Evolutionary conservation across 805 yeast species (phyloP), one percentile per base, ranked within the genome.

Genomic region (Pichia cephalocereana): DNA sequence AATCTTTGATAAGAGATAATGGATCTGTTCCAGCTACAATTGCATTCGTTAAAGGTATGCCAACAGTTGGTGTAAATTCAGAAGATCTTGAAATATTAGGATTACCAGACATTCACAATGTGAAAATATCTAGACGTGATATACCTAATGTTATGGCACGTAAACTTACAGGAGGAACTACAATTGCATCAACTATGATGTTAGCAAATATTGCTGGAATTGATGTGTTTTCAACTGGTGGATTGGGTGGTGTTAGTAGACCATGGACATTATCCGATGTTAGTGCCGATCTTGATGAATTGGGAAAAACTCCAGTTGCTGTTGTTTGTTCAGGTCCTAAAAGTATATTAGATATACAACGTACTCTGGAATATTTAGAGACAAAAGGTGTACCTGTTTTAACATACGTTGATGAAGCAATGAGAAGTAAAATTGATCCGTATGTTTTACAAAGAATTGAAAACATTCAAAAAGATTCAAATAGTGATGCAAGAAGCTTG

Each of bases 291-390:
- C 72, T 88, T 52, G 90, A 87, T 44, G 96, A 88, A 60, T 70
- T 89, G 46, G 83, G 89, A 1, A 72, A 80, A 48, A 89, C 96
- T 0, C 86, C 90, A 0, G 88, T 88, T 1, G 80, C 88, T 0
- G 96, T 88, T n/a, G 90, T 88, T 10, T 88, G 96, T 61, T 82
- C 95, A 8, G 96, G 96, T 0, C 96, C 96, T 2, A 88, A 88
- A 61, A 80, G 89, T 38, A 87, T 88, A 46, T 68, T 88, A 48
- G 96, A 88, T 58, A 82, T 89, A 47, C 79, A 75, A 10, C 72
- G 83, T 53, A 89, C 96, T 0, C 71, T 87, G 74, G 96, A 88
- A 62, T 86, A 82, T 59, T 69, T 88, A 46, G 96, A 88, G 63
- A 88, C 96, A 0, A 89, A 87, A 64, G 96, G 96, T 14, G 95